phyloP scores from a whole-genome alignment of 345 rosid genomes.

The Excoecaria cochinchinensis region DNA sequence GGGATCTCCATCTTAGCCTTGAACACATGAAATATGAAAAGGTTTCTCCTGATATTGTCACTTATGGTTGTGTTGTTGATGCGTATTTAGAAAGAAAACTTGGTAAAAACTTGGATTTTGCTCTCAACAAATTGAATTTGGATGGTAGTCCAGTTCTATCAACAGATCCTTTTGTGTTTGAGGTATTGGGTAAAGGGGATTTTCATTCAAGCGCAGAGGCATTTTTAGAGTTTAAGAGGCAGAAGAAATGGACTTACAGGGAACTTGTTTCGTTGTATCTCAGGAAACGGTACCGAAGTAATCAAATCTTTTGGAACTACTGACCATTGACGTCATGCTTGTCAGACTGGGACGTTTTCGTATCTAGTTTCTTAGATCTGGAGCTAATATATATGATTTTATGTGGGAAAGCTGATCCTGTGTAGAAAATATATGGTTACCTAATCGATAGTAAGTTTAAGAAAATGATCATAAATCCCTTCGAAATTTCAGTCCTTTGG shows the following conservation, averaged over 20 bases:
- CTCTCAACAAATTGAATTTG: constrained; percentile 47
- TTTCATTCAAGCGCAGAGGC: constrained; percentile 77
- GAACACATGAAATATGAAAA: constrained; percentile 68
- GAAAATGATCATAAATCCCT: too few relatives aligned
- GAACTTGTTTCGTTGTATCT: constrained; percentile 55
- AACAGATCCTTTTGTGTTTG: constrained; percentile 65
- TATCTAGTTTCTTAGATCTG: neutral
- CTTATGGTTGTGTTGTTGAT: constrained; percentile 75
- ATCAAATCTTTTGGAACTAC: constrained; percentile 89
- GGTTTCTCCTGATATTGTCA: constrained; percentile 73
- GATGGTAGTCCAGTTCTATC: constrained; percentile 47
- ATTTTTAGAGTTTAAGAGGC: constrained; percentile 56
- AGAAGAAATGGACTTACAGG: constrained; percentile 59
- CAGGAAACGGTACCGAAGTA: constrained; percentile 55
- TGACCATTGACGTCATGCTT: constrained; percentile 23
- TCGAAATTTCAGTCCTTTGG: too few relatives aligned
- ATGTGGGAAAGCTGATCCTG: too few relatives aligned
- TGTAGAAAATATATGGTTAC: too few relatives aligned
- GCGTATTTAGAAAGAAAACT: constrained; percentile 77
- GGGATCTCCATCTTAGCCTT: constrained; percentile 89
- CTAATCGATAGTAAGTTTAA: too few relatives aligned
- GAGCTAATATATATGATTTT: too few relatives aligned
- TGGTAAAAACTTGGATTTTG: constrained; percentile 64
- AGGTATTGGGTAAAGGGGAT: constrained; percentile 78
- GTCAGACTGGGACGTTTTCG: neutral